Evolutionary conservation across 306 rosid genomes (phyloP), one percentile per base, ranked within the genome.

Genomic region (Heteromeles arbutifolia): DNA sequence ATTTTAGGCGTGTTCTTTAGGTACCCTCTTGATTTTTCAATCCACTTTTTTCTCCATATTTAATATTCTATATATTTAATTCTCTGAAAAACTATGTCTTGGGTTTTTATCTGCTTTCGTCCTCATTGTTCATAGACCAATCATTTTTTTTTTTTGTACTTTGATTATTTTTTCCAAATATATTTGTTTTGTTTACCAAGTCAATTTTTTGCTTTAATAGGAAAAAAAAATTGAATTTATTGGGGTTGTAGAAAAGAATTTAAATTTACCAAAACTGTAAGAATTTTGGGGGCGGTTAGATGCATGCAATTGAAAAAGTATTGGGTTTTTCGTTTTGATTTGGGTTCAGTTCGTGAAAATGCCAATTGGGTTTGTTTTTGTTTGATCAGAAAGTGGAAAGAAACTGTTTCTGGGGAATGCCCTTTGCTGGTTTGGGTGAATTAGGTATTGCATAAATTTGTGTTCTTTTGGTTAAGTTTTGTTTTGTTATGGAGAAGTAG

Each of bases 371-470:
- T 66, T 70, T 75, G 77, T 50, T 2, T 50, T 15, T 15, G 83
- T 57, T 37, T 69, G 83, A 72, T 75, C 80, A 78, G 57, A 85
- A 78, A 81, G 84, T 74, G 64, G 67, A 65, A 72, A 73, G 69
- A 63, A 78, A 66, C 81, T 80, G 54, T 73, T 83, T 67, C 77
- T 74, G 63, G 52, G 56, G 80, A 41, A 61, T 68, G 74, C 41
- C 50, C 32, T 53, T 67, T 65, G 74, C 70, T 78, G 81, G 84
- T 75, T 84, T 82, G 87, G 80, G 80, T 86, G 86, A 44, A 72
- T 80, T 63, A 71, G 84, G 79, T 76, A 68, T 69, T 48, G 9
- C 52, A 29, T 59, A 44, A 77, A 74, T 79, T 48, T 59, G 39
- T 82, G 34, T 71, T 79, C 65, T 73, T 79, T 80, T 79, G 79